Evolutionary conservation across 345 rosid species (phyloP).

Genomic region (Capsella bursapastoris): DNA sequence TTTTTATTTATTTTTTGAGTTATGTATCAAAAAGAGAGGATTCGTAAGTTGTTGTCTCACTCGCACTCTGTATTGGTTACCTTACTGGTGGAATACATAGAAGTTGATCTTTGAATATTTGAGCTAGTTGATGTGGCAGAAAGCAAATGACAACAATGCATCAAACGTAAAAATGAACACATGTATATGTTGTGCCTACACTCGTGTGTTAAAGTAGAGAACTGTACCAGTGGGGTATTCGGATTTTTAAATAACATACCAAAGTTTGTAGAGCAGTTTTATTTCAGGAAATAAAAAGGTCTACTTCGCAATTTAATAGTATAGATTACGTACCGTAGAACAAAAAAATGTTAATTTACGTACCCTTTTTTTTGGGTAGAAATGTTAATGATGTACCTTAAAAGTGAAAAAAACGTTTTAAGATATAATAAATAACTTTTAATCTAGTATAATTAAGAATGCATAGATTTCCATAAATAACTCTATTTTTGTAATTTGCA

Average conservation of each 20-base stretch:
- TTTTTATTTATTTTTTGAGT: not conserved
- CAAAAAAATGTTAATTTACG: too few species aligned
- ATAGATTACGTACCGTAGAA: too few species aligned
- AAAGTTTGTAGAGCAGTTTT: too few species aligned
- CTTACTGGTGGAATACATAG: slow-evolving; percentile 22
- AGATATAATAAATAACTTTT: too few species aligned
- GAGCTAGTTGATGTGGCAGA: not conserved
- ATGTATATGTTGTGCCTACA: not conserved
- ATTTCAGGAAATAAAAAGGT: too few species aligned
- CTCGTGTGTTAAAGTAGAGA: too few species aligned
- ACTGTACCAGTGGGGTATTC: too few species aligned
- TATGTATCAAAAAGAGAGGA: slow-evolving; percentile 16
- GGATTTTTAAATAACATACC: too few species aligned
- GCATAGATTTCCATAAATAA: slow-evolving; percentile 1
- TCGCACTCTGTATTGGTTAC: slow-evolving; percentile 19
- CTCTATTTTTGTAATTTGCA: not conserved
- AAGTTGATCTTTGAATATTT: slow-evolving; percentile 25
- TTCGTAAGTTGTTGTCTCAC: slow-evolving; percentile 19
- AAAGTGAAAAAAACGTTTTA: not conserved
- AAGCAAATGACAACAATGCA: not conserved
- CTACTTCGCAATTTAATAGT: too few species aligned
- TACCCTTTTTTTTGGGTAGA: too few species aligned
- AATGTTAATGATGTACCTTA: not conserved
- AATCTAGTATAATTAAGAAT: not conserved
- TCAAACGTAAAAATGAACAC: not conserved